Evolutionary conservation across 2,329 filamentous ascomycete genomes (phyloP).

Genomic region (Exophiala mesophila): DNA sequence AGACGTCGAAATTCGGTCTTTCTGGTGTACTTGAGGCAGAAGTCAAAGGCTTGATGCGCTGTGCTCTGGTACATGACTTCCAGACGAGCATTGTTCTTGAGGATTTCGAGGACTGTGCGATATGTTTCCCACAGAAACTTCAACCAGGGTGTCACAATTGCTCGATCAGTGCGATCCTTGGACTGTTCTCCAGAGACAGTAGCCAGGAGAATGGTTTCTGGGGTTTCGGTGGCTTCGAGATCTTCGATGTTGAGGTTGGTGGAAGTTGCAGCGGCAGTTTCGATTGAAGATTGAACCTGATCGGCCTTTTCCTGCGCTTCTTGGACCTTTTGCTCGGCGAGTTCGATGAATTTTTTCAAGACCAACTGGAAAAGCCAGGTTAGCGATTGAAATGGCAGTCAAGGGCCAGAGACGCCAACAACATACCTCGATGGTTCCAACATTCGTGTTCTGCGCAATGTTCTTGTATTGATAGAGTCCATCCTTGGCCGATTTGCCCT

Average conservation of each 20-base stretch:
- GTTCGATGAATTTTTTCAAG: constrained; percentile 95
- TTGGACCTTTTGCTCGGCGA: constrained; percentile 93
- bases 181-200: constrained; percentile 98
- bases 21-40: constrained; percentile 94
- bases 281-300: constrained; percentile 82
- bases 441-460: constrained; percentile 97
- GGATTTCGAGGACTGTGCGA: constrained; percentile 93
- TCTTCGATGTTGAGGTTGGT: constrained; percentile 72
- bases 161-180: constrained; percentile 91
- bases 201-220: constrained; percentile 94
- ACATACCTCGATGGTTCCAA: constrained; percentile 89
- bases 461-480: constrained; percentile 99
- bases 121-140: constrained; percentile 99
- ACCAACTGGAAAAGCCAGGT: too few relatives aligned
- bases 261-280: constrained; percentile 56
- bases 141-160: constrained; percentile 97
- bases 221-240: constrained; percentile 93
- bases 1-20: constrained; percentile 99
- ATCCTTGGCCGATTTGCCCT: constrained; percentile 97
- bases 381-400: too few relatives aligned
- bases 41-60: constrained; percentile 96
- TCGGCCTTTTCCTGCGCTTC: constrained; percentile 94
- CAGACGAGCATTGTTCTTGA: constrained; percentile 96
- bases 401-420: background rate
- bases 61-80: constrained; percentile 99